A percentile compares a stretch with the other conserved stretches of the same genome.
Evolutionary conservation across 2,329 filamentous ascomycete species (phyloP).

Genomic region (Aspergillus melleus): DNA sequence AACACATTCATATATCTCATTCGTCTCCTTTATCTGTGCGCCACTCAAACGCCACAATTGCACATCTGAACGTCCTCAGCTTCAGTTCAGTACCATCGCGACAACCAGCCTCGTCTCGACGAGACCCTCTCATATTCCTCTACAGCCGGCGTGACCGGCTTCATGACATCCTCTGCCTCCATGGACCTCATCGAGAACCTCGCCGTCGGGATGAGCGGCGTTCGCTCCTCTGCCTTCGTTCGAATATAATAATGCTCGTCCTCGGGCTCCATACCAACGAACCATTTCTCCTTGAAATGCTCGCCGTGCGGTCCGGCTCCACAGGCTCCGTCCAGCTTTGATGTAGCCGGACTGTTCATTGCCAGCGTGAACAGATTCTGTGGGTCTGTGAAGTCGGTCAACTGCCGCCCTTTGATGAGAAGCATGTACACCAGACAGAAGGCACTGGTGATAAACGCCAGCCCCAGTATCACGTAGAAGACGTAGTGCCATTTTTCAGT

Average conservation of each 20-base stretch:
- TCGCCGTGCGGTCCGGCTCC: constrained; percentile 55
- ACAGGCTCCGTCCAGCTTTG: constrained; percentile 54
- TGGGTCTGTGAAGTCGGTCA: constrained; percentile 78
- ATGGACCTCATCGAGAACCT: neutral
- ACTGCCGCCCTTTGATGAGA: constrained; percentile 55
- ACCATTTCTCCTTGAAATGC: constrained; percentile 50
- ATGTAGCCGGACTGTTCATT: constrained; percentile 62
- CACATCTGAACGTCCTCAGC: neutral
- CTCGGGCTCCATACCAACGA: constrained; percentile 47
- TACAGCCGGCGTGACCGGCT: neutral
- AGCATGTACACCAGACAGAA: constrained; percentile 65
- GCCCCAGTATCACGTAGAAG: constrained; percentile 66
- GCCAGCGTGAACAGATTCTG: constrained; percentile 72
- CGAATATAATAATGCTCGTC: constrained; percentile 56
- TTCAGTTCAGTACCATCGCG: neutral
- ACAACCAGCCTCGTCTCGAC: neutral
- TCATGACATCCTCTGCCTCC: neutral
- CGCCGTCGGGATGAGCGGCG: neutral
- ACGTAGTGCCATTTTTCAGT: constrained; percentile 60
- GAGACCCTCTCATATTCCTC: neutral
- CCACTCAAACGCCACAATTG: too few relatives aligned
- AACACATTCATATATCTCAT: too few relatives aligned
- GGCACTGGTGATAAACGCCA: constrained; percentile 67
- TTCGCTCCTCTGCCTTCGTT: constrained; percentile 27
- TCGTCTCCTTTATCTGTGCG: too few relatives aligned